Percentiles rank a stretch among this genome's conserved stretches.
Conservation (phyloP, 148 eudicot species). For the Chenopodium suecicum region DNA sequence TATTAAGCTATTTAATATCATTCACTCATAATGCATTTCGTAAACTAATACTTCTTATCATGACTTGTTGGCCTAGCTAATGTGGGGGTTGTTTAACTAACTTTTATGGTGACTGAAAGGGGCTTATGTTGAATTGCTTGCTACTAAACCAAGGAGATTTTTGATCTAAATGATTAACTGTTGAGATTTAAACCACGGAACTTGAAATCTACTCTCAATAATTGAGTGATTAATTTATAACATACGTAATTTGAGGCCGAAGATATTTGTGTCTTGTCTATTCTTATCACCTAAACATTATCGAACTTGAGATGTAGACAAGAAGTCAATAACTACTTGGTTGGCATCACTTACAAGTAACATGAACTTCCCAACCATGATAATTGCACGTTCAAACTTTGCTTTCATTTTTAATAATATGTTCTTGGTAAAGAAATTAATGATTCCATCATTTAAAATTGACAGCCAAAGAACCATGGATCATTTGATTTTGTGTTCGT, state of each 20-base stretch:
- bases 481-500: conserved; percentile 61
- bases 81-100: background rate
- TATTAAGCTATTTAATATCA: background rate
- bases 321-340: background rate
- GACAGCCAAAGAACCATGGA: conserved; percentile 57
- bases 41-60: background rate
- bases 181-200: background rate
- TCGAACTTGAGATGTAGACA: background rate
- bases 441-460: background rate
- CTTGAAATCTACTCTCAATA: no score
- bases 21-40: background rate
- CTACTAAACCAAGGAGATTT: no score
- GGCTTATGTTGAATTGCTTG: background rate
- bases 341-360: background rate
- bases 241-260: background rate
- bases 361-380: background rate
- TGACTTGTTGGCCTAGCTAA: background rate
- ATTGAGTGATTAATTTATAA: no score
- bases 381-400: background rate
- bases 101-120: background rate
- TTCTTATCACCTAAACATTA: background rate
- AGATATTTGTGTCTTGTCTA: background rate
- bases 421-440: background rate
- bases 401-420: background rate
- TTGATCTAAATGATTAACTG: no score